Evolutionary conservation across 371 early-diverging fungal species (phyloP).

Genomic region (Mucor piriformis): DNA sequence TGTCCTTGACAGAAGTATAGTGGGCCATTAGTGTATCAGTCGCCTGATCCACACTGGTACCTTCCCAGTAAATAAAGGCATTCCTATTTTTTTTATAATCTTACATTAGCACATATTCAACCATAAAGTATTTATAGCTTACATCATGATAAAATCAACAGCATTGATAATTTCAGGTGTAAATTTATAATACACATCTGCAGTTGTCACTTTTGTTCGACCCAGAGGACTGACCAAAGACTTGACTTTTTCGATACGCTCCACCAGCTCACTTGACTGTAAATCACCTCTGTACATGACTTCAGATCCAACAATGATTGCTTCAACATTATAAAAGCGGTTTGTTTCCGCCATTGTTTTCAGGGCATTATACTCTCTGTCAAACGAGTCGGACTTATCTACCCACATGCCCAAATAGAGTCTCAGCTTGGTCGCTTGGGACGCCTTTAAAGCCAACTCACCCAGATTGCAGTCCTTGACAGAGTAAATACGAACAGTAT

Average conservation of each 20-base stretch:
- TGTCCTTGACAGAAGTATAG: slow-evolving; percentile 35
- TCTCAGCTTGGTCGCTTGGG: slow-evolving; percentile 52
- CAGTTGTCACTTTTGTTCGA: slow-evolving; percentile 46
- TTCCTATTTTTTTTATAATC: slow-evolving; percentile 30
- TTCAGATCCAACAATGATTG: slow-evolving; percentile 65
- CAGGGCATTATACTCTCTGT: slow-evolving; percentile 49
- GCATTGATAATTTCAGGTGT: slow-evolving; percentile 42
- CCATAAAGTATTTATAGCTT: slow-evolving; percentile 5
- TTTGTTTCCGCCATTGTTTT: slow-evolving; percentile 26
- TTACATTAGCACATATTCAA: background rate
- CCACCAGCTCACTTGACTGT: slow-evolving; percentile 27
- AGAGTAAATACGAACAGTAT: slow-evolving; percentile 57
- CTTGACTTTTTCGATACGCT: slow-evolving; percentile 43
- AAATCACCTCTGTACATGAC: slow-evolving; percentile 59
- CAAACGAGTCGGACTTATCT: slow-evolving; percentile 48
- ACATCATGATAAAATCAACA: slow-evolving; percentile 63
- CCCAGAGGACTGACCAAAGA: slow-evolving; percentile 29
- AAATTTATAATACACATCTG: slow-evolving; percentile 60
- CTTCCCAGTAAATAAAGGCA: slow-evolving; percentile 70
- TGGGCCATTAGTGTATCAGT: slow-evolving; percentile 48
- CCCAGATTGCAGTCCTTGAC: slow-evolving; percentile 60
- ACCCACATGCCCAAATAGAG: slow-evolving; percentile 67
- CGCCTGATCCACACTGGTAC: slow-evolving; percentile 47
- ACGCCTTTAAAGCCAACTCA: slow-evolving; percentile 56
- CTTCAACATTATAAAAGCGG: slow-evolving; percentile 39